These are phyloP conservation scores for Fusarium mundagurra DNA, from an alignment of 2,329 filamentous ascomycete species.

Conservation along the genomic window DNA sequence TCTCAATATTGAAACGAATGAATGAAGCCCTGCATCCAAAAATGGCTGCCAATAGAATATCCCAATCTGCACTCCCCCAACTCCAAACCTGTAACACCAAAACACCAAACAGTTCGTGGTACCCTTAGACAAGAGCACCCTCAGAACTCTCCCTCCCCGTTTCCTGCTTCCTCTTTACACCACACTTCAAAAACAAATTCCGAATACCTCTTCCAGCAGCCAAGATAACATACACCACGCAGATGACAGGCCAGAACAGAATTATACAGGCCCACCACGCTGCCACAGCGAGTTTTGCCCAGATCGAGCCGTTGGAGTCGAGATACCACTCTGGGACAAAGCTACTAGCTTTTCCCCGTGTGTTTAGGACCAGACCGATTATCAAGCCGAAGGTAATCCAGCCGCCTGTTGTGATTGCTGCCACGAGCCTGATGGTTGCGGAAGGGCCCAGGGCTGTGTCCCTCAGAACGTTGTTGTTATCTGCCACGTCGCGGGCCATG, in stretches of 20 bases:
- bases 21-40: conserved; percentile 3
- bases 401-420: conserved; percentile 40
- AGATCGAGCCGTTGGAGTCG: conserved; percentile 33
- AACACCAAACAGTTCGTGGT: background rate
- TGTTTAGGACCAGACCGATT: conserved; percentile 47
- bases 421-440: conserved; percentile 37
- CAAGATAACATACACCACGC: conserved; percentile 74
- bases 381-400: conserved; percentile 47
- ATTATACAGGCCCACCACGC: conserved; percentile 46
- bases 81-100: background rate
- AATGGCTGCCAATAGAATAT: background rate
- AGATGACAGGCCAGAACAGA: conserved; percentile 65
- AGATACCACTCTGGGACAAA: conserved; percentile 51
- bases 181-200: conserved; percentile 57
- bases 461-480: conserved; percentile 11
- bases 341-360: conserved; percentile 40
- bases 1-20: conserved; percentile 13
- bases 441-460: conserved; percentile 1
- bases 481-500: background rate
- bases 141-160: background rate
- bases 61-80: background rate
- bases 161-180: conserved; percentile 48
- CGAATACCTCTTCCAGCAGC: conserved; percentile 57
- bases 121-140: background rate
- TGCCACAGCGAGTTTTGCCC: conserved; percentile 37